Conservation (phyloP, 2,329 filamentous ascomycete genomes). For the Neopestalotiopsis rosae region DNA sequence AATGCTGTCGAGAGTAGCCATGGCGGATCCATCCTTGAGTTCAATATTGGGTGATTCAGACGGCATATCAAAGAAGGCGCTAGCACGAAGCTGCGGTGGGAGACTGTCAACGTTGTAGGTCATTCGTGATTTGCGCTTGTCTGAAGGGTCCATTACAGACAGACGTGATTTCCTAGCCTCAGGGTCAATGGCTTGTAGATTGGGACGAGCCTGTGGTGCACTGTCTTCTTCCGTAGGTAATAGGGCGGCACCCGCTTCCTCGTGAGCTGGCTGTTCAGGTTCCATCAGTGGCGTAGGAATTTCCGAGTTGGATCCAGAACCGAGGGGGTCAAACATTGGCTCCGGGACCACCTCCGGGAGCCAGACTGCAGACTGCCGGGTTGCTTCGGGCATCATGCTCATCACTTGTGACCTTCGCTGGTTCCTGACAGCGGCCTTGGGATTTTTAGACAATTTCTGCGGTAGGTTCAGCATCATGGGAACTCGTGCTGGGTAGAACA, state of each 20-base stretch:
- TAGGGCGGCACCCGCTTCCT: neutral
- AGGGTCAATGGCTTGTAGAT: constrained; percentile 18
- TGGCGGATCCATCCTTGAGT: constrained; percentile 79
- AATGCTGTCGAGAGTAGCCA: constrained; percentile 88
- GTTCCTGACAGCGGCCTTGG: constrained; percentile 67
- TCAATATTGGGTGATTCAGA: constrained; percentile 56
- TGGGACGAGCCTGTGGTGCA: constrained; percentile 18
- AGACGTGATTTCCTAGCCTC: constrained; percentile 41
- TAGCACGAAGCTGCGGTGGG: constrained; percentile 88
- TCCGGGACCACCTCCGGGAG: constrained; percentile 36
- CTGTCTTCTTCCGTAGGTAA: constrained; percentile 22
- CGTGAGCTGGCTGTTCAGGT: neutral
- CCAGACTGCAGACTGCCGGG: constrained; percentile 38
- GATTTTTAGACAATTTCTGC: constrained; percentile 79
- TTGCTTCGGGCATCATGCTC: constrained; percentile 59
- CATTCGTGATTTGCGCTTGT: constrained; percentile 45
- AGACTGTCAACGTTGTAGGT: constrained; percentile 56
- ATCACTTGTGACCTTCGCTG: constrained; percentile 77
- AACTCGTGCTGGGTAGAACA: constrained; percentile 94
- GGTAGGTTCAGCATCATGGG: constrained; percentile 93
- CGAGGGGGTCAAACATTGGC: constrained; percentile 37
- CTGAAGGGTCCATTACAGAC: constrained; percentile 32
- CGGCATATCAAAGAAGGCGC: constrained; percentile 83
- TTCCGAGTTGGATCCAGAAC: constrained; percentile 29
- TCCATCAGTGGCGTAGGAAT: constrained; percentile 18